Conservation (phyloP, 176 grass and related monocot genomes). For the Hsuehochloa calcarea region DNA sequence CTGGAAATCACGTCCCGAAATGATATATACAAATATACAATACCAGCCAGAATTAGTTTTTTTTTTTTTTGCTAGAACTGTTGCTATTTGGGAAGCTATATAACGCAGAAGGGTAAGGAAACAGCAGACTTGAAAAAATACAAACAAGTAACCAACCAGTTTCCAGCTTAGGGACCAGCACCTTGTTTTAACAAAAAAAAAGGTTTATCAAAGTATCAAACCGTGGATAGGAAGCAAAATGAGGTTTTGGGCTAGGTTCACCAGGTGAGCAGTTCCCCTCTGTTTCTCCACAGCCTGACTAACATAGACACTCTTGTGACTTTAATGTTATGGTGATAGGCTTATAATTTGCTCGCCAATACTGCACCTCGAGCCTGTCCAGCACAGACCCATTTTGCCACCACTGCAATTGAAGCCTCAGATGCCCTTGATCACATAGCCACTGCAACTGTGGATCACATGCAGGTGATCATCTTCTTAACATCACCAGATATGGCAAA, state of each 20-base stretch:
- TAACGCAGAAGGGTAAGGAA: neutral
- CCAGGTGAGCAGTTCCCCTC: neutral
- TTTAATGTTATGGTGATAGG: neutral
- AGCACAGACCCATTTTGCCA: neutral
- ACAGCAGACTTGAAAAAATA: neutral
- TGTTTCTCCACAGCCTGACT: neutral
- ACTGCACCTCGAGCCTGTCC: neutral
- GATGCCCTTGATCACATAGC: neutral
- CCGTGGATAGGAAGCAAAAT: neutral
- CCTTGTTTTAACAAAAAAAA: neutral
- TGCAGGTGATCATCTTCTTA: neutral
- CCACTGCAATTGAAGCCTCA: neutral
- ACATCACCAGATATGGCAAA: neutral
- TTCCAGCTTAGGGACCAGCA: neutral
- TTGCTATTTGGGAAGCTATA: neutral
- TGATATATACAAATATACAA: neutral
- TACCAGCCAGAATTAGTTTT: neutral
- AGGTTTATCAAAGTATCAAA: neutral
- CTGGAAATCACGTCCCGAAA: neutral
- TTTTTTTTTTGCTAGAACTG: neutral
- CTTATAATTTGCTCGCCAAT: neutral
- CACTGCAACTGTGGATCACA: neutral
- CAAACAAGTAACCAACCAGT: neutral
- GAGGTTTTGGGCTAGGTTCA: neutral
- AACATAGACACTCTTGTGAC: neutral